These are phyloP conservation scores for Phytophthora melonis DNA, from an alignment of 352 stramenopile species.

Conservation along the genomic window DNA sequence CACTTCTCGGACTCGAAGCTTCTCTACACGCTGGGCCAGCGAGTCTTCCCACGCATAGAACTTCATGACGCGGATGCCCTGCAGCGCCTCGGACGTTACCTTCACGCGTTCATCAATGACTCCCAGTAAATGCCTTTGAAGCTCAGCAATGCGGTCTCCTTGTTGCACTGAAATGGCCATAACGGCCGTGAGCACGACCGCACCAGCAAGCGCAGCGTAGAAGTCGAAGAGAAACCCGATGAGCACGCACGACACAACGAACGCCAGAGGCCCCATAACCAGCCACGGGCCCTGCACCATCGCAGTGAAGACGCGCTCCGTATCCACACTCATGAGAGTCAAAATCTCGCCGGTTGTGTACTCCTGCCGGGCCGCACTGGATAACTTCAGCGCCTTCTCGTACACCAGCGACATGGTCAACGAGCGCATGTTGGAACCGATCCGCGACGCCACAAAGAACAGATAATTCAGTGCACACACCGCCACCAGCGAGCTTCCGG, in stretches of 20 bases:
- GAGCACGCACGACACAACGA: constrained; percentile 38
- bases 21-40: constrained; percentile 40
- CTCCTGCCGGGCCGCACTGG: constrained; percentile 43
- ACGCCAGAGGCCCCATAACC: constrained; percentile 32
- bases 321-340: constrained; percentile 52
- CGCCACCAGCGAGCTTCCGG: constrained; percentile 26
- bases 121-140: constrained; percentile 31
- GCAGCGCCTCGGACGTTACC: constrained; percentile 92
- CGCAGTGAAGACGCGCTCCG: constrained; percentile 55
- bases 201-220: constrained; percentile 23
- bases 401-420: constrained; percentile 53
- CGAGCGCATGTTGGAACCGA: constrained; percentile 50
- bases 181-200: constrained; percentile 25
- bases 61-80: constrained; percentile 91
- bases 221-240: constrained; percentile 47
- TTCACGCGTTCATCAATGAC: constrained; percentile 89
- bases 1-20: constrained; percentile 56
- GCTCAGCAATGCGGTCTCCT: constrained; percentile 22
- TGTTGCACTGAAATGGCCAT: constrained; percentile 27
- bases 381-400: constrained; percentile 72
- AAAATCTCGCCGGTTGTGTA: constrained; percentile 54
- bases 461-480: constrained; percentile 49
- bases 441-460: constrained; percentile 42
- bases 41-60: constrained; percentile 87
- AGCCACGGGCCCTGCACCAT: constrained; percentile 45